A percentile compares a stretch with the other conserved stretches of the same genome.
Conservation (phyloP, 441 rosid species). For the Capsella rubella region DNA sequence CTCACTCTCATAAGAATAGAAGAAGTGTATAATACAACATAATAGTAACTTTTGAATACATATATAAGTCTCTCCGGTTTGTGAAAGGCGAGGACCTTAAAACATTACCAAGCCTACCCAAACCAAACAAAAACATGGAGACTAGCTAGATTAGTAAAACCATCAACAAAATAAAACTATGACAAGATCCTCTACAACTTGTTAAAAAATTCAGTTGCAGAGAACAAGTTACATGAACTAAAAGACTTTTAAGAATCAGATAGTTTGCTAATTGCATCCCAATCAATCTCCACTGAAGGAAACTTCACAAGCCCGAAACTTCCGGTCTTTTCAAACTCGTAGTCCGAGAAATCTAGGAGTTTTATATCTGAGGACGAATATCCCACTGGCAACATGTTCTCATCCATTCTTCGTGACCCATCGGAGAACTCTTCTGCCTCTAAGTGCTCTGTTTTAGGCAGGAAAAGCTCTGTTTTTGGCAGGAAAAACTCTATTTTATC, state of each 20-base stretch:
- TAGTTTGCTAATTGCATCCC: conserved; percentile 73
- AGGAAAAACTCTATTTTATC: background rate
- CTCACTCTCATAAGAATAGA: background rate
- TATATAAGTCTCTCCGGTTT: background rate
- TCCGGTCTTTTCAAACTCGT: conserved; percentile 51
- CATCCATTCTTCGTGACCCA: conserved; percentile 10
- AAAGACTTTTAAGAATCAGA: conserved; percentile 40
- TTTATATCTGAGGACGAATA: conserved; percentile 59
- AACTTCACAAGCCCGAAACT: conserved; percentile 59
- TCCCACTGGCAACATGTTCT: conserved; percentile 45
- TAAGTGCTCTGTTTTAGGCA: conserved; percentile 27
- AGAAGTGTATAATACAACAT: background rate
- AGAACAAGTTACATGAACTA: conserved; percentile 14
- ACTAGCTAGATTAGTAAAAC: background rate
- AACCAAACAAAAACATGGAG: conserved; percentile 17
- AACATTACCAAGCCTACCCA: conserved; percentile 21
- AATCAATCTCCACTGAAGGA: conserved; percentile 86
- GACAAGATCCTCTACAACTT: conserved; percentile 45
- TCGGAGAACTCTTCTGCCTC: background rate
- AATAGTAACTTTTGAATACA: background rate
- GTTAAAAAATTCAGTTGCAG: conserved; percentile 63
- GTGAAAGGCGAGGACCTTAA: conserved; percentile 26
- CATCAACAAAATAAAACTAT: background rate
- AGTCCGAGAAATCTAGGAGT: conserved; percentile 56
- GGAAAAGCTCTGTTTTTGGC: conserved; percentile 35